These are phyloP conservation scores for Lichtheimia hyalospora DNA, from an alignment of 371 early-diverging fungal genomes.

Conservation along the genomic window DNA sequence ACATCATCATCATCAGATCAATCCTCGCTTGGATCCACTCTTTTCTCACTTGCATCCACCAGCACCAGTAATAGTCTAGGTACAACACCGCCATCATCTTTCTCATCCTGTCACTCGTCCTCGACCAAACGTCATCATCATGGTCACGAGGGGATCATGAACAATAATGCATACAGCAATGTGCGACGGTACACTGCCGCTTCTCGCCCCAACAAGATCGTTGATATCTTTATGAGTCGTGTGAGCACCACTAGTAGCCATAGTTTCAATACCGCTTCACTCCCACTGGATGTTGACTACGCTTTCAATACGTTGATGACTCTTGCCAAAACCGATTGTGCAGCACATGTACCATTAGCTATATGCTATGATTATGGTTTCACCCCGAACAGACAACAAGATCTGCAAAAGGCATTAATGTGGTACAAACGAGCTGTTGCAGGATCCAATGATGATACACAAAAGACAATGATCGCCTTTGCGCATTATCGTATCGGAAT, in stretches of 20 bases:
- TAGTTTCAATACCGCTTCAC: not conserved
- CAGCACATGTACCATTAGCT: constrained; percentile 5
- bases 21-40: not conserved
- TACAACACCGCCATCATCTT: not conserved
- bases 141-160: not conserved
- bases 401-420: constrained; percentile 57
- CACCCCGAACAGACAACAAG: constrained; percentile 6
- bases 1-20: constrained; percentile 1
- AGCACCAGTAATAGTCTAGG: not conserved
- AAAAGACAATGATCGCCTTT: constrained; percentile 5
- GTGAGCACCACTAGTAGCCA: not conserved
- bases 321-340: constrained; percentile 1
- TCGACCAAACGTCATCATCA: not conserved
- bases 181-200: not conserved
- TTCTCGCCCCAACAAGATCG: constrained; percentile 1
- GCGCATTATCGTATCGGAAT: constrained; percentile 7
- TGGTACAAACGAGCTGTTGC: constrained; percentile 91
- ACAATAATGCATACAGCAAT: not conserved
- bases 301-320: not conserved
- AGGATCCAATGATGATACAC: constrained; percentile 21
- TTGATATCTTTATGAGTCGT: constrained; percentile 5
- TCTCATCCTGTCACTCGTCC: constrained; percentile 7
- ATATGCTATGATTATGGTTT: constrained; percentile 4
- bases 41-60: constrained; percentile 1
- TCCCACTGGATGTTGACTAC: not conserved